Evolutionary conservation across 2,329 filamentous ascomycete species (phyloP), one percentile per base, ranked within the genome.

Genomic region (Beauveria brongniartii): DNA sequence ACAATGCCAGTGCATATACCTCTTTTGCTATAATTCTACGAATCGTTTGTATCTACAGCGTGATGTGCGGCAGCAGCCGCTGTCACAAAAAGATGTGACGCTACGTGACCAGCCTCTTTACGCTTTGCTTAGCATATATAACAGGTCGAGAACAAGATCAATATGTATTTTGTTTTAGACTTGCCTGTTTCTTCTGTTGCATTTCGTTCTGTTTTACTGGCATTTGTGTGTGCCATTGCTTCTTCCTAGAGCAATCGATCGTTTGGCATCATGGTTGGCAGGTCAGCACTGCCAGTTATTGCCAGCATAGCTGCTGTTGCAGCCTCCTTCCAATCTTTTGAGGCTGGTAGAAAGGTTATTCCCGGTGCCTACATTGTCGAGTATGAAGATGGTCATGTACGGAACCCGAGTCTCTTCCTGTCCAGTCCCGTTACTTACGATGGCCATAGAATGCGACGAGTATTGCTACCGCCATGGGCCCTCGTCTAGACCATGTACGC

Each of bases 361-460:
- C n/a, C 63, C 28, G 34, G 61, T 40, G 10, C 43, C 20, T 52
- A 48, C 20, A 47, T 59, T 24, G 9, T 41, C n/a, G 56, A 61
- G 37, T 41, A 51, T 41, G 51, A 55, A 46, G 28, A 58, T 6
- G 48, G 46, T n/a, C 30, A 55, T 30, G 43, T 47, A 34, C 3
- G 24, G 10, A 3, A 30, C 44, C 9, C 22, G 47, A 20, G 14
- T 26, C 9, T 26, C 22, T 2, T 48, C 18, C 8, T n/a, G 4
- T 28, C 5, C 5, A 14, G 3, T 37, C 34, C n/a, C 26, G 12
- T 12, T 34, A 24, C 48, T 41, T 37, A 59, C 56, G 6, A 40
- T 48, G 4, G 28, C 20, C 48, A 50, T 24, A 60, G 54, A 46
- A 50, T 51, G 28, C 52, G 20, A 18, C 22, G 9, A 28, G 34